phyloP scores from a whole-genome alignment of 495 filamentous ascomycete species.

The Penicillium roqueforti region DNA sequence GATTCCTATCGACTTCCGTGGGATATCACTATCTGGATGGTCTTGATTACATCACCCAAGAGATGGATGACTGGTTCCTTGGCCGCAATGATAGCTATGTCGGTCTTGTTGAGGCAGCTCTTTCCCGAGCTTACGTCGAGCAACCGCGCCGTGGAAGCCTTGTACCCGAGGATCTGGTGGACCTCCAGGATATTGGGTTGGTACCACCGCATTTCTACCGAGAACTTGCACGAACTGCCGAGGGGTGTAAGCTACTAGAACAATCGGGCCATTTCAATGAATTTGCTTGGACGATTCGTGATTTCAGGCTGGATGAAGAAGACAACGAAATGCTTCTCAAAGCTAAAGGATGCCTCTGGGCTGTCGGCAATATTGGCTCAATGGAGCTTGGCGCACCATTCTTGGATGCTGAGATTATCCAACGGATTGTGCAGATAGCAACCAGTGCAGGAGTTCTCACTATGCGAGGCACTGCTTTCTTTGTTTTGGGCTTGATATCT shows the following conservation, averaged over 20 bases:
- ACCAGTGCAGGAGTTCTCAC: conserved; percentile 83
- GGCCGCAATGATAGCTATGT: conserved; percentile 96
- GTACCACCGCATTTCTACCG: conserved; percentile 97
- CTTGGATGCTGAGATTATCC: conserved; percentile 78
- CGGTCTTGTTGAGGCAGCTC: conserved; percentile 85
- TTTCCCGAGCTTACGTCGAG: conserved; percentile 82
- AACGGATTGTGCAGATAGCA: conserved; percentile 80
- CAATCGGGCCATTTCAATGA: conserved; percentile 95
- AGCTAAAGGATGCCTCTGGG: conserved; percentile 96
- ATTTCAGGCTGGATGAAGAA: conserved; percentile 75
- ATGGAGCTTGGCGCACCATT: conserved; percentile 97
- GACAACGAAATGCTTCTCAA: conserved; percentile 86
- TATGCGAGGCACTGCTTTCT: conserved; percentile 92
- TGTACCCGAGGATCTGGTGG: conserved; percentile 52
- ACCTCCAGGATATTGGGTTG: conserved; percentile 56
- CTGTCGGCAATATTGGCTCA: conserved; percentile 93
- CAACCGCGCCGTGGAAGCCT: conserved; percentile 41
- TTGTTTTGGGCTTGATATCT: conserved; percentile 88
- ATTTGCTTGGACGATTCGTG: conserved; percentile 81
- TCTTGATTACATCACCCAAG: conserved; percentile 94
- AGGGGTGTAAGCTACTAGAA: conserved; percentile 83
- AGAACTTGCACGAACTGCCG: conserved; percentile 85
- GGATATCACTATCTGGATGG: conserved; percentile 97
- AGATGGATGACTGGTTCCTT: conserved; percentile 99
- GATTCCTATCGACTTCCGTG: conserved; percentile 91